These are phyloP conservation scores for Gamsiella multidivaricata DNA, from an alignment of 192 early-diverging fungal genomes.

Conservation along the genomic window DNA sequence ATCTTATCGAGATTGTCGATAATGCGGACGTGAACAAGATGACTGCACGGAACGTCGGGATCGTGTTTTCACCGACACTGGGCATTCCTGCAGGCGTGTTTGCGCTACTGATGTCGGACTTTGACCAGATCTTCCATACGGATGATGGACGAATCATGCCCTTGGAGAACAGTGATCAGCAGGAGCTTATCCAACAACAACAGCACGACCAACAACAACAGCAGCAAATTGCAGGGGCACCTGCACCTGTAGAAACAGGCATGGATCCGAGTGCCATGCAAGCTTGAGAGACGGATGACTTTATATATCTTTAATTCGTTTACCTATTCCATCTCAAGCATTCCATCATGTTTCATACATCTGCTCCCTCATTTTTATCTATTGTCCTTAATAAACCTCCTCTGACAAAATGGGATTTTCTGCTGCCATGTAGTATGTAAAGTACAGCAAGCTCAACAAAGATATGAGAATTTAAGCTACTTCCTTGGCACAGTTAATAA, in stretches of 20 bases:
- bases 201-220: not conserved
- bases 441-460: too few species aligned
- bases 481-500: too few species aligned
- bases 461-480: too few species aligned
- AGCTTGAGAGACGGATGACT: too few species aligned
- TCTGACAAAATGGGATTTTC: too few species aligned
- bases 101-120: slow-evolving; percentile 91
- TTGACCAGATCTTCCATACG: slow-evolving; percentile 85
- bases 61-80: slow-evolving; percentile 95
- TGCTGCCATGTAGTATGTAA: too few species aligned
- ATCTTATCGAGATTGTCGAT: slow-evolving; percentile 91
- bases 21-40: slow-evolving; percentile 89
- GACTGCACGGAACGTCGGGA: slow-evolving; percentile 95
- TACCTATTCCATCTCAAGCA: too few species aligned
- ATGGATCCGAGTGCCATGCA: not conserved
- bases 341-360: too few species aligned
- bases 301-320: too few species aligned
- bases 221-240: not conserved
- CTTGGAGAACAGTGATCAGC: slow-evolving; percentile 39
- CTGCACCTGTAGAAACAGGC: not conserved
- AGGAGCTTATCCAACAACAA: not conserved
- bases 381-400: too few species aligned
- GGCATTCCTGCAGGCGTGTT: slow-evolving; percentile 94
- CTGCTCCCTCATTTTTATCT: too few species aligned
- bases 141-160: slow-evolving; percentile 59